Evolutionary conservation across 164 flowering plant genomes (phyloP), one percentile per base, ranked within the genome.

Genomic region (Nelumbo lutea): DNA sequence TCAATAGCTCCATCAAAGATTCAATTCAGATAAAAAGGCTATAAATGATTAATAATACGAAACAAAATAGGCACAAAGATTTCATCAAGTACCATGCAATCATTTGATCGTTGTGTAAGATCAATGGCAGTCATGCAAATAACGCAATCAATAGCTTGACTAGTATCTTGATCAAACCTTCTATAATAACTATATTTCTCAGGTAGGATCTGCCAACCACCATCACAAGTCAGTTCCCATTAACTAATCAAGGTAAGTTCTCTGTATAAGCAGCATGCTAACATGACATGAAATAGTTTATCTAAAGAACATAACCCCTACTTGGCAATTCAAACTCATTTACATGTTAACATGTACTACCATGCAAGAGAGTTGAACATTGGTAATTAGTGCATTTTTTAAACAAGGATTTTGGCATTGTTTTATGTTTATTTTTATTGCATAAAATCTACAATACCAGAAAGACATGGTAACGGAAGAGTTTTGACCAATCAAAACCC

Each of bases 61-160:
- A 50, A 59, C n/a, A 41, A 63, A 44, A 10, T 45, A 66, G 14
- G 1, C 42, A 48, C 15, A 56, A 44, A 39, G 11, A 50, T 58
- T 44, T 69, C 14, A 14, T 62, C 42, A 68, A 38, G 41, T 82
- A 95, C 98, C 98, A 95, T 95, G 91, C 93, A 90, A 68, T 92
- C 91, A 69, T 81, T 83, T 42, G 88, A 72, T 46, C 83, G 83
- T 71, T 87, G 96, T 8, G 83, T 63, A 58, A 90, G 75, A 78
- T 95, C 97, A 65, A 95, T 85, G 62, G 91, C 63, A 44, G 96
- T 89, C 98, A 95, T 95, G 81, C 98, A 95, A 77, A 95, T 95
- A 71, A 95, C 98, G 61, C 98, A 95, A 73, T 95, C 98, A 3
- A 82, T 85, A 6, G 81, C 78, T 61, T 74, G 86, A 72, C 67